Evolutionary conservation across 805 yeast species (phyloP), one percentile per base, ranked within the genome.

Genomic region (Jamesozyma hellenica): DNA sequence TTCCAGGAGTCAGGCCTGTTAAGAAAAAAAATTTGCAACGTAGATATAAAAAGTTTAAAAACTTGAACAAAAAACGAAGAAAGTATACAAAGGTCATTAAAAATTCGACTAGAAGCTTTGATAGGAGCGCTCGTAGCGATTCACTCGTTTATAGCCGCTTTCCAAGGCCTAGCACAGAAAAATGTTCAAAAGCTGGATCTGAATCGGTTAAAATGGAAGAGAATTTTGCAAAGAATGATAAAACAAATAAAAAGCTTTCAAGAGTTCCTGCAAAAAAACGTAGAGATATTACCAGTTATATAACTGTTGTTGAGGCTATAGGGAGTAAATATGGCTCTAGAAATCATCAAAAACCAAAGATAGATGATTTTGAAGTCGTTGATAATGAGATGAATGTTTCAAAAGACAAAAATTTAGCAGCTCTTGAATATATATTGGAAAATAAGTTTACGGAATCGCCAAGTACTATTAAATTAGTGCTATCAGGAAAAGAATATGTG

Each of bases 221-320:
- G 5, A 21, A 21, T 21, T 5, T 8, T 6, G 8, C 8, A 21
- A 21, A 21, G 23, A 21, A 21, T 21, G 5, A 6, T 5, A 21
- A 21, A 8, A 5, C 8, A 5, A 21, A 21, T 6, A 21, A 21
- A 8, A 21, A 21, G 8, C 5, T 6, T 21, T 8, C 8, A 6
- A 21, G 23, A 21, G 8, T 6, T 6, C 5, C 23, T 5, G 23
- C 23, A 8, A 8, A 8, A 8, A 21, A 21, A 21, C 5, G 23
- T 10, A 43, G 54, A 30, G 43, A 46, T 39, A 46, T 42, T n/a
- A 40, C 42, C n/a, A 42, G 48, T 3, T 56, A 53, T 35, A 43
- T 49, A 1, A 56, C 61, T 4, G 52, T 55, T 12, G 43, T 58
- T 4, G 63, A 58, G 35, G 51, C 53, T 4, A 34, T 45, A 5